Evolutionary conservation across 1,139 yeast genomes (phyloP), one percentile per base, ranked within the genome.

Genomic region (Suhomyces yuchorum): DNA sequence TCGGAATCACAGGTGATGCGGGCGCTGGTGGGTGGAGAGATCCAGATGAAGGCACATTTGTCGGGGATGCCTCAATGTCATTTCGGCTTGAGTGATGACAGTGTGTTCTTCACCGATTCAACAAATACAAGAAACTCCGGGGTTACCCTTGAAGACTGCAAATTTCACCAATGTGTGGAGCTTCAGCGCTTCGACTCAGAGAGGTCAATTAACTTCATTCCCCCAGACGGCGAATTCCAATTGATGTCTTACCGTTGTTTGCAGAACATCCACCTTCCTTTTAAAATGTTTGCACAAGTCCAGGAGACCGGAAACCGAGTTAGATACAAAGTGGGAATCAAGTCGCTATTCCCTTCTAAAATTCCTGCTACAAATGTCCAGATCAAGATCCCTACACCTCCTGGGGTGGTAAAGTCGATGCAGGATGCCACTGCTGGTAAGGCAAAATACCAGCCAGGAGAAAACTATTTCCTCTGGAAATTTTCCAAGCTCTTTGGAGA

Each of bases 221-320:
- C 96, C 5, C 96, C 98, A 1, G 98, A 92, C 68, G 98, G 98
- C 0, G 86, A 84, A 48, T 90, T 90, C 64, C 96, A 91, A 63
- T 77, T 93, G 49, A 86, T 93, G 95, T 73, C 83, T 40, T 92
- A 92, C 51, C 75, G 78, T 78, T 46, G 75, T 66, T 53, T 60
- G 14, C 71, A 82, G 57, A 82, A 84, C 57, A 70, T 84, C 53
- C 80, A 80, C 50, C 61, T 89, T 22, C 99, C 98, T 3, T 87
- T 91, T 64, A 74, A 76, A 46, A 78, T 90, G 11, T 70, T 77
- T n/a, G 87, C 95, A 1, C 71, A 76, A 40, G 80, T 87, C 3
- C 75, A 77, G 22, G 82, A 80, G 47, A 60, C 71, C n/a, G 85
- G 84, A 3, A 65, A 67, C 34, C 71, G 69, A 37, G 67, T 84